Evolutionary conservation across 768 basidiomycete genomes (phyloP).

Genomic region (Macrolepiota fuliginosa): DNA sequence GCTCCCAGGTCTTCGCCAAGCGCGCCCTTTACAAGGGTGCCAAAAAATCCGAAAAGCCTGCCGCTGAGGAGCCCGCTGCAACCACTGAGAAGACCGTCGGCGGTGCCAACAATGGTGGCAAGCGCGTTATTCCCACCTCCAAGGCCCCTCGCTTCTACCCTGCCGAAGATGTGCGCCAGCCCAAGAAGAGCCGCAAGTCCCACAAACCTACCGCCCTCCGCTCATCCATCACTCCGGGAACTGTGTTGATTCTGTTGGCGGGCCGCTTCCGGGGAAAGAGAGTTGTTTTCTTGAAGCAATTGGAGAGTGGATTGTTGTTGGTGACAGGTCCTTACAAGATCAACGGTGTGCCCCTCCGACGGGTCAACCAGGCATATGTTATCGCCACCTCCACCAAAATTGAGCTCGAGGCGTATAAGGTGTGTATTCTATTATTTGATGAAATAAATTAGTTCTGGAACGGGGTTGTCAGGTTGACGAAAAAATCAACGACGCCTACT

Average conservation of each 20-base stretch:
- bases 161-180: slow-evolving; percentile 88
- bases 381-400: slow-evolving; percentile 97
- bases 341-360: slow-evolving; percentile 96
- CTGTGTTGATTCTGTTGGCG: slow-evolving; percentile 93
- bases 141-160: slow-evolving; percentile 94
- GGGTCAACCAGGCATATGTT: slow-evolving; percentile 98
- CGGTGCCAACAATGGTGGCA: slow-evolving; percentile 88
- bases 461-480: slow-evolving; percentile 61
- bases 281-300: slow-evolving; percentile 96
- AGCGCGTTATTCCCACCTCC: slow-evolving; percentile 79
- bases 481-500: slow-evolving; percentile 94
- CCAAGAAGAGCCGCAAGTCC: slow-evolving; percentile 91
- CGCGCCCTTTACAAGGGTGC: slow-evolving; percentile 83
- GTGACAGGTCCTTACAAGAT: slow-evolving; percentile 98
- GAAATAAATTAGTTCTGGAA: background rate
- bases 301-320: slow-evolving; percentile 87
- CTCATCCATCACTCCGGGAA: slow-evolving; percentile 87
- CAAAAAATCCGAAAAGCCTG: slow-evolving; percentile 73
- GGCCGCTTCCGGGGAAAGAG: slow-evolving; percentile 98
- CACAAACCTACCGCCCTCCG: slow-evolving; percentile 79
- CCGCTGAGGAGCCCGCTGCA: slow-evolving; percentile 54
- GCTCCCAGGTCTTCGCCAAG: slow-evolving; percentile 76
- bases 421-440: slow-evolving; percentile 32
- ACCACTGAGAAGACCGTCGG: slow-evolving; percentile 80
- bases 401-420: slow-evolving; percentile 73